These are phyloP conservation scores for Agaricales sp. DNA, from an alignment of 1,284 basidiomycete species.

Conservation along the genomic window DNA sequence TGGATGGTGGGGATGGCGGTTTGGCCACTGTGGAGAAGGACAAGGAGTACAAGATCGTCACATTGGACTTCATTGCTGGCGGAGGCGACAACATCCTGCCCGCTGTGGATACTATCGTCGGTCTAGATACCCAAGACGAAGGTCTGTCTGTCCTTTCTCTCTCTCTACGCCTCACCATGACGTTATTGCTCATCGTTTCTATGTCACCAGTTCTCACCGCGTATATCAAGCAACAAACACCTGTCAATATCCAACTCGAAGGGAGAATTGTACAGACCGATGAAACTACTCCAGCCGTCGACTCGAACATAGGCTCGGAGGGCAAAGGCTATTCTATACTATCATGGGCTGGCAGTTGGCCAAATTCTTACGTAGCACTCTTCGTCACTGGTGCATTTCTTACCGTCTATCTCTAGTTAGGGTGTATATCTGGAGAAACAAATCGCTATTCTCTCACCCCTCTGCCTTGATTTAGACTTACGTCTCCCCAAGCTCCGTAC, in stretches of 20 bases:
- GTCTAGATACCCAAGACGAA: conserved; percentile 24
- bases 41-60: conserved; percentile 14
- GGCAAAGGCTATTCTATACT: no score
- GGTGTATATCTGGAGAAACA: no score
- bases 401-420: no score
- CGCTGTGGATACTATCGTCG: conserved; percentile 15
- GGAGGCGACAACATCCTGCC: conserved; percentile 30
- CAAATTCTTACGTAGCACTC: no score
- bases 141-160: conserved; percentile 5
- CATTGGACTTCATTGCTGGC: conserved; percentile 24
- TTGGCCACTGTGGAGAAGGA: conserved; percentile 11
- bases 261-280: neutral
- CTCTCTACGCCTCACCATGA: neutral
- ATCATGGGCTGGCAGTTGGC: no score
- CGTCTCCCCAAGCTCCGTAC: no score
- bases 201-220: neutral
- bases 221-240: neutral
- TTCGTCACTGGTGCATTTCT: no score
- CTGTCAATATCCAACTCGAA: neutral
- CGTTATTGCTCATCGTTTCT: neutral
- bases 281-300: neutral
- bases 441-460: no score
- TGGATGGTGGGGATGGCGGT: conserved; percentile 16
- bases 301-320: neutral
- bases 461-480: no score